Evolutionary conservation across 768 basidiomycete species (phyloP).

Genomic region (Mycena filopes): DNA sequence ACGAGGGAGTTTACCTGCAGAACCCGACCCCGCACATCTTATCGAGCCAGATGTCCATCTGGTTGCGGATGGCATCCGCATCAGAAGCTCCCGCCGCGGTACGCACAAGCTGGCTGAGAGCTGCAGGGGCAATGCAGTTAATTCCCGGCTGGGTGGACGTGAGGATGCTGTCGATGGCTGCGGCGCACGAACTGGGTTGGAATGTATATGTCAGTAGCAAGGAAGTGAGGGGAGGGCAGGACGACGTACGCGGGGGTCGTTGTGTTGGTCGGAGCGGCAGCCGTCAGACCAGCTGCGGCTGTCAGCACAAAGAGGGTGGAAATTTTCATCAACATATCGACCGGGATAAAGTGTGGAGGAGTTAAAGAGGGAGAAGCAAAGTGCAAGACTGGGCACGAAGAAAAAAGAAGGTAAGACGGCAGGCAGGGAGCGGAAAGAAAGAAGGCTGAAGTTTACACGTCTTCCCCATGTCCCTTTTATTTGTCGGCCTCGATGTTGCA

Average conservation of each 20-base stretch:
- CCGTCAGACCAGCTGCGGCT: background rate
- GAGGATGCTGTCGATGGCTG: background rate
- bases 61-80: background rate
- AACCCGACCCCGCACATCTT: background rate
- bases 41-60: background rate
- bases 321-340: background rate
- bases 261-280: background rate
- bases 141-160: background rate
- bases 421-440: background rate
- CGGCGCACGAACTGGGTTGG: background rate
- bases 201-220: background rate
- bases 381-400: background rate
- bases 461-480: too few species aligned
- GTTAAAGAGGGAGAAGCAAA: background rate
- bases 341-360: background rate
- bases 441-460: too few species aligned
- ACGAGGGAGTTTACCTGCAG: background rate
- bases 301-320: background rate
- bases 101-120: background rate
- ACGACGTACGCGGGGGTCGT: background rate
- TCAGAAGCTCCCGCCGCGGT: background rate
- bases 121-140: background rate
- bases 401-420: background rate
- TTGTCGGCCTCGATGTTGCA: too few species aligned
- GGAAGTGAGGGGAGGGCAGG: background rate